Percentiles rank a stretch among this genome's conserved stretches.
phyloP scores from a whole-genome alignment of 202 grass and related monocot genomes.

The Alloteropsis angusta region DNA sequence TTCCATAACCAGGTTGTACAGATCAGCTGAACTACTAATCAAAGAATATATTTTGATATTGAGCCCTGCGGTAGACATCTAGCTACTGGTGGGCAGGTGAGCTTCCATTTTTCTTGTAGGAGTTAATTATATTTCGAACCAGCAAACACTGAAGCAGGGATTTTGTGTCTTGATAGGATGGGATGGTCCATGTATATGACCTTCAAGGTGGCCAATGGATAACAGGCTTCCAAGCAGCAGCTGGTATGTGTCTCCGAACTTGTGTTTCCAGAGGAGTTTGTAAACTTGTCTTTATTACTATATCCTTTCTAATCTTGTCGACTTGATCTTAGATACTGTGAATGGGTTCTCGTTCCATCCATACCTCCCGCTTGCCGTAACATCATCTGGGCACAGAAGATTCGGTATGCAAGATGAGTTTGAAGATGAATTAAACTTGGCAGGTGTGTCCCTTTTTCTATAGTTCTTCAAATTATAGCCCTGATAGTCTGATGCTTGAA shows the following conservation, averaged over 20 bases:
- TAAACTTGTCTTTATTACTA: not conserved
- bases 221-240: constrained; percentile 75
- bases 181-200: constrained; percentile 86
- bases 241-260: constrained; percentile 46
- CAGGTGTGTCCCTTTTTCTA: constrained; percentile 28
- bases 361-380: constrained; percentile 57
- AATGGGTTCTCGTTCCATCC: constrained; percentile 86
- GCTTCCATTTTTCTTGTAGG: constrained; percentile 9
- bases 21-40: constrained; percentile 86
- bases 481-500: not conserved
- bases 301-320: not conserved
- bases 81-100: constrained; percentile 84
- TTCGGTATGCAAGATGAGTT: constrained; percentile 49
- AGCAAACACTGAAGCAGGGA: constrained; percentile 7
- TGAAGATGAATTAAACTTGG: constrained; percentile 46
- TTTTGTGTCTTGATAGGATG: constrained; percentile 43
- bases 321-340: constrained; percentile 66
- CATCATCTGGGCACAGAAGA: constrained; percentile 86
- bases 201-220: constrained; percentile 83
- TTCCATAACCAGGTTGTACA: constrained; percentile 62
- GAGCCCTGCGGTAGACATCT: constrained; percentile 86
- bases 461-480: not conserved
- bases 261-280: not conserved
- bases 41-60: constrained; percentile 95
- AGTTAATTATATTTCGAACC: constrained; percentile 11